Evolutionary conservation across 495 filamentous ascomycete genomes (phyloP).

Genomic region (Extremus antarcticus): DNA sequence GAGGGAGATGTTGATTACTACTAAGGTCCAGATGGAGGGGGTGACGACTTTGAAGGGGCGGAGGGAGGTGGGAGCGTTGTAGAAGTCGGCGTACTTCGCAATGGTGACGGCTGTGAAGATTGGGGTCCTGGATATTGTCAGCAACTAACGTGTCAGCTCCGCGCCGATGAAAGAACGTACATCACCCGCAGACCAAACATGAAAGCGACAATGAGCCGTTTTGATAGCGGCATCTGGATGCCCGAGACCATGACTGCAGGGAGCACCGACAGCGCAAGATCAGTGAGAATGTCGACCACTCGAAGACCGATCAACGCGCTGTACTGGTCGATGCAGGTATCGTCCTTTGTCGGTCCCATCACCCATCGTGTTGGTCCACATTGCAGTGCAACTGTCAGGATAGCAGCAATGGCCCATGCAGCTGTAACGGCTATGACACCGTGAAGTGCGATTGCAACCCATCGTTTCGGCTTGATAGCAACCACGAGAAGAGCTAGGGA

Average conservation of each 20-base stretch:
- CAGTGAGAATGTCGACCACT: neutral
- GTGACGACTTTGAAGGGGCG: neutral
- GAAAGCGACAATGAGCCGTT: neutral
- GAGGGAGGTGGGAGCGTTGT: neutral
- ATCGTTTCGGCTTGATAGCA: slow-evolving; percentile 1
- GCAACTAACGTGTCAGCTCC: neutral
- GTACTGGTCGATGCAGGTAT: neutral
- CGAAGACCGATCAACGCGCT: neutral
- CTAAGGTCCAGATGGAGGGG: slow-evolving; percentile 1
- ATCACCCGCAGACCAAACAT: neutral
- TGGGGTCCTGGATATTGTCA: neutral
- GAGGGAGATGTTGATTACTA: neutral
- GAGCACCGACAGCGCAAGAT: neutral
- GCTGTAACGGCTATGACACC: neutral
- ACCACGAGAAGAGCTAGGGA: neutral
- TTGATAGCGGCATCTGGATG: neutral
- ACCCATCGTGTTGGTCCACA: neutral
- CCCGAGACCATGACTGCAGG: neutral
- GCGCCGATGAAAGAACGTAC: neutral
- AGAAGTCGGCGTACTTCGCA: neutral
- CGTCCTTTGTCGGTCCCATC: neutral
- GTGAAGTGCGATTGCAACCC: neutral
- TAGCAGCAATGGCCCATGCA: neutral
- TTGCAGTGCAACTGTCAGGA: neutral
- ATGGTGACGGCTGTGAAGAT: neutral